Evolutionary conservation across 2,329 filamentous ascomycete species (phyloP), one percentile per base, ranked within the genome.

Genomic region (Samsoniella hepiali): DNA sequence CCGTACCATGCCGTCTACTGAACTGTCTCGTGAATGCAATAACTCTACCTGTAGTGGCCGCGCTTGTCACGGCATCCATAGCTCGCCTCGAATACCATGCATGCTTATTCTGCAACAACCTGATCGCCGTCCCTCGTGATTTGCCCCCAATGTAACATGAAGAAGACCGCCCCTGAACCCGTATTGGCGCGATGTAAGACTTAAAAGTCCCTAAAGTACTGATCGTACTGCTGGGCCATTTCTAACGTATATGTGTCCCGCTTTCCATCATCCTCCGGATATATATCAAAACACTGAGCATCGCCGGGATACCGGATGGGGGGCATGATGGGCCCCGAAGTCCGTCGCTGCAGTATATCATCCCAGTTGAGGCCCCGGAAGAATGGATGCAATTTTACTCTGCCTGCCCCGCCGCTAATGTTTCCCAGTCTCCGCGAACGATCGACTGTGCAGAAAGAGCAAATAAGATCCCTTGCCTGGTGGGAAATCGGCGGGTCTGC

Each of bases 201-300:
- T 69, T 60, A 93, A 75, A 94, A 93, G 67, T 90, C 88, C 65
- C 81, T 80, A 73, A 94, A 94, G 69, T 82, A 85, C 58, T 81
- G 78, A 62, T 93, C 91, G 74, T 91, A 93, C 76, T 86, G 86
- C 51, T 81, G 79, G 40, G 81, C 81, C 81, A 92, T 80, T 51
- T 91, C 89, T 49, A 85, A 82, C 3, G 88, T 90, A 70, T 93
- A 93, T 63, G 80, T 77, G 45, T 90, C 87, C 63, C 84, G 79
- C 55, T 82, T 82, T 61, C 81, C 84, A 64, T 89, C 86, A 71
- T 93, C 89, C 65, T 91, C 89, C n/a, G 91, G 89, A 70, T 94
- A 95, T 49, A 88, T 82, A 70, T 94, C 91, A 71, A 94, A 95
- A 73, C 91, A 94, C 71, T 90, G 84, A 22, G 91, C 88, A 71